These are phyloP conservation scores for Linum trigynum DNA, from an alignment of 345 rosid species.

Conservation along the genomic window DNA sequence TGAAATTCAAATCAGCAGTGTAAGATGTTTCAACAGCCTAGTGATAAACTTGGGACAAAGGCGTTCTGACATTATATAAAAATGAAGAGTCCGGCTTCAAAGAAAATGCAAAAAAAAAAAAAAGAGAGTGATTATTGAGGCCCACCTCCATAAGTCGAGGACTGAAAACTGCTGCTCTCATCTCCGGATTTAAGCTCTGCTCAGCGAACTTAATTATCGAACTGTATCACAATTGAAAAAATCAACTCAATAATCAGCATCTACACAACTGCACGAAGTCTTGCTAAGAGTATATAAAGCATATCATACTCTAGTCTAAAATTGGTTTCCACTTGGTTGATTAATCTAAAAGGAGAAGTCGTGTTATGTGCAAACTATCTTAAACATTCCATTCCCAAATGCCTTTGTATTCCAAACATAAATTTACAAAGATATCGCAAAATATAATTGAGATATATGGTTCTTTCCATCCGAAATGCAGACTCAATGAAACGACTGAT, in stretches of 20 bases:
- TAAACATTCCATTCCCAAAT: not conserved
- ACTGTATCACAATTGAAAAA: conserved; percentile 38
- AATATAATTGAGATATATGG: not conserved
- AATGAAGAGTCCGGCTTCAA: not conserved
- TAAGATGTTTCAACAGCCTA: too few relatives aligned
- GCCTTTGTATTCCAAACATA: not conserved
- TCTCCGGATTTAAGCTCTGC: conserved; percentile 66
- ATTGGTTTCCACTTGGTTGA: not conserved
- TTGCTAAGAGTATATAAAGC: not conserved
- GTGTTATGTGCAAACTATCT: too few relatives aligned
- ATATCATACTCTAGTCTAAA: not conserved
- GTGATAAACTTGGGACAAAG: not conserved
- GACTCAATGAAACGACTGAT: not conserved
- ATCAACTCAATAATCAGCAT: conserved; percentile 4
- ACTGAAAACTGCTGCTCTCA: conserved; percentile 68
- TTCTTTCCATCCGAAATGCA: not conserved
- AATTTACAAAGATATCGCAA: too few relatives aligned
- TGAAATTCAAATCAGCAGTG: not conserved
- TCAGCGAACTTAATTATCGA: conserved; percentile 72
- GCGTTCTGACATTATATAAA: not conserved
- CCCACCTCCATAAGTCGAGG: conserved; percentile 98
- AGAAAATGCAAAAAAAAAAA: not conserved
- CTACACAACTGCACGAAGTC: not conserved
- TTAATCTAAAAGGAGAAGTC: not conserved
- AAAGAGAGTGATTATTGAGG: conserved; percentile 7